Evolutionary conservation across 257 asterid species (phyloP).

Genomic region (Lycium barbarum): DNA sequence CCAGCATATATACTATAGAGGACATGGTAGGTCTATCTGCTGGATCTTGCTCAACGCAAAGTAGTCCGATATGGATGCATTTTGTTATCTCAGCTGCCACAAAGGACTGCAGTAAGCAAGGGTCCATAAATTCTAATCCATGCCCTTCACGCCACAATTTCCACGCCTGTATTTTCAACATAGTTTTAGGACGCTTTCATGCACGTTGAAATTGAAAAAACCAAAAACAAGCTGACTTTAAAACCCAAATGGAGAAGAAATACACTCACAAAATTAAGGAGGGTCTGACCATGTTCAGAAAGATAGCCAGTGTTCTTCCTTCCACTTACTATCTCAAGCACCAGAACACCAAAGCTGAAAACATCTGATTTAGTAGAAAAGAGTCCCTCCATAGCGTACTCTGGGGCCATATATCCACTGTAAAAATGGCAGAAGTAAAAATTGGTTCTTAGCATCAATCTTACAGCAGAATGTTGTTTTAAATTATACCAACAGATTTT

Average conservation of each 20-base stretch:
- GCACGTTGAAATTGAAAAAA: not conserved
- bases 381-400: slow-evolving; percentile 30
- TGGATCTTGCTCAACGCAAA: slow-evolving; percentile 29
- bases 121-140: slow-evolving; percentile 19
- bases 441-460: not conserved
- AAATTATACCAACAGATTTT: not conserved
- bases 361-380: slow-evolving; percentile 28
- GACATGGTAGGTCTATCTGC: slow-evolving; percentile 30
- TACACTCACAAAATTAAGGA: slow-evolving; percentile 8
- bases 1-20: not conserved
- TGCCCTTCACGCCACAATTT: not conserved
- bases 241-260: not conserved
- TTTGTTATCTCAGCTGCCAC: slow-evolving; percentile 11
- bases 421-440: not conserved
- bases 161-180: slow-evolving; percentile 15
- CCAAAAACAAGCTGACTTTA: not conserved
- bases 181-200: not conserved
- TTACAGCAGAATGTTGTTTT: not conserved
- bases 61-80: slow-evolving; percentile 27
- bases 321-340: slow-evolving; percentile 20
- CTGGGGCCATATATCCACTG: slow-evolving; percentile 29
- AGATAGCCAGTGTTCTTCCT: slow-evolving; percentile 12
- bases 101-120: not conserved
- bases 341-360: slow-evolving; percentile 15
- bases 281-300: slow-evolving; percentile 2